phyloP scores from a whole-genome alignment of 768 basidiomycete genomes.

The Russula brevipes region DNA sequence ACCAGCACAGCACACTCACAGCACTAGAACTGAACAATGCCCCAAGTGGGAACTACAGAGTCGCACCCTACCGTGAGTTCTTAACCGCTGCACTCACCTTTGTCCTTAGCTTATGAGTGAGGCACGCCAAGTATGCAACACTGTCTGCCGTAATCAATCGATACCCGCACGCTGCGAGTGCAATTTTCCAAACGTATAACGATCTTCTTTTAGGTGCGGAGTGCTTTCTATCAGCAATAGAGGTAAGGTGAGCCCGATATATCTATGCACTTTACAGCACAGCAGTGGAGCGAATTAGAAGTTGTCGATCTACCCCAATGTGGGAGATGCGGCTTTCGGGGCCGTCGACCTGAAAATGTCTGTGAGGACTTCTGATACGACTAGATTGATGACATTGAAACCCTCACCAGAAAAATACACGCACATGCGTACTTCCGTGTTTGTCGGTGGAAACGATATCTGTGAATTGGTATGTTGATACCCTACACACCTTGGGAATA shows the following conservation, averaged over 20 bases:
- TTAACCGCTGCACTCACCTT: too few species aligned
- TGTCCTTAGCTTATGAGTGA: not conserved
- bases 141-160: constrained; percentile 6
- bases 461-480: constrained; percentile 21
- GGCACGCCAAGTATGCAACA: constrained; percentile 3
- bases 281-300: constrained; percentile 21
- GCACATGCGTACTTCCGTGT: constrained; percentile 13
- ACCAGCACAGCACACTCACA: too few species aligned
- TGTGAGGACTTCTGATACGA: not conserved
- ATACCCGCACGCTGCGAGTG: constrained; percentile 17
- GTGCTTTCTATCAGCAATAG: not conserved
- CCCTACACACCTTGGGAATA: too few species aligned
- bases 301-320: constrained; percentile 21
- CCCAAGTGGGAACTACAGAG: not conserved
- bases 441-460: constrained; percentile 13
- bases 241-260: not conserved
- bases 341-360: constrained; percentile 13
- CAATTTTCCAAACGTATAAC: constrained; percentile 23
- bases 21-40: not conserved
- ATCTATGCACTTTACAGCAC: constrained; percentile 1
- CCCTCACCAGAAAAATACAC: not conserved
- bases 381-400: not conserved
- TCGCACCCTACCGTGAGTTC: constrained; percentile 6
- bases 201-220: constrained; percentile 20
- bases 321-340: constrained; percentile 21